Evolutionary conservation across 257 asterid species (phyloP).

Genomic region (Nicotiana benthamiana): DNA sequence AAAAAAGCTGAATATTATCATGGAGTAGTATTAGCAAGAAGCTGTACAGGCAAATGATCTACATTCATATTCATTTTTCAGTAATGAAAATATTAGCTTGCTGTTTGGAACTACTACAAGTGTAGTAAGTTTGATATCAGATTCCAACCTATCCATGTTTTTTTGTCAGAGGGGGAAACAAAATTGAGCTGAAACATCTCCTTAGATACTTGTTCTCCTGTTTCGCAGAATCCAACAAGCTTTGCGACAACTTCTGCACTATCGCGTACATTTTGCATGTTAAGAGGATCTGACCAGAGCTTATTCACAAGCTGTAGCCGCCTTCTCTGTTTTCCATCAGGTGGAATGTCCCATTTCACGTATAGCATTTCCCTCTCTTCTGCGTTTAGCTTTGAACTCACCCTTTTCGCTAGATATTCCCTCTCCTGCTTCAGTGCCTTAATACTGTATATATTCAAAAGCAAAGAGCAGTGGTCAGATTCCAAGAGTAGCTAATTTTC

Average conservation of each 20-base stretch:
- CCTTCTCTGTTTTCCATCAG: conserved; percentile 67
- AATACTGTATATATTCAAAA: conserved; percentile 40
- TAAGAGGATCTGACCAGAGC: conserved; percentile 80
- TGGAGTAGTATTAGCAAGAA: not conserved
- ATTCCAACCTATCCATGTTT: conserved; percentile 85
- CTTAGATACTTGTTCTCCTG: conserved; percentile 55
- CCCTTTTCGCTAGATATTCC: conserved; percentile 79
- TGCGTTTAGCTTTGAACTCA: conserved; percentile 54
- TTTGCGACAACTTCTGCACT: conserved; percentile 91
- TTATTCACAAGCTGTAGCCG: conserved; percentile 69
- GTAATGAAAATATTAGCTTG: not conserved
- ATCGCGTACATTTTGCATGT: conserved; percentile 67
- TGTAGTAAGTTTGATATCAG: conserved; percentile 69
- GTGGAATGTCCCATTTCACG: conserved; percentile 77
- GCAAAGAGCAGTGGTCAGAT: not conserved
- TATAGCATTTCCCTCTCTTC: conserved; percentile 83
- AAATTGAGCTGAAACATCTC: conserved; percentile 91
- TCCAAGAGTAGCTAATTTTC: not conserved
- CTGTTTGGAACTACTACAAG: conserved; percentile 35
- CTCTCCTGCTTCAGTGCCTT: conserved; percentile 91
- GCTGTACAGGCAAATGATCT: not conserved
- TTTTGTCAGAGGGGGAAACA: conserved; percentile 70
- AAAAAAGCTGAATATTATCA: not conserved
- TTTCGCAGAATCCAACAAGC: conserved; percentile 88
- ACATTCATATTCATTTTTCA: conserved; percentile 2